Evolutionary conservation across 2,329 filamentous ascomycete species (phyloP).

Genomic region (Huntiella abstrusa): DNA sequence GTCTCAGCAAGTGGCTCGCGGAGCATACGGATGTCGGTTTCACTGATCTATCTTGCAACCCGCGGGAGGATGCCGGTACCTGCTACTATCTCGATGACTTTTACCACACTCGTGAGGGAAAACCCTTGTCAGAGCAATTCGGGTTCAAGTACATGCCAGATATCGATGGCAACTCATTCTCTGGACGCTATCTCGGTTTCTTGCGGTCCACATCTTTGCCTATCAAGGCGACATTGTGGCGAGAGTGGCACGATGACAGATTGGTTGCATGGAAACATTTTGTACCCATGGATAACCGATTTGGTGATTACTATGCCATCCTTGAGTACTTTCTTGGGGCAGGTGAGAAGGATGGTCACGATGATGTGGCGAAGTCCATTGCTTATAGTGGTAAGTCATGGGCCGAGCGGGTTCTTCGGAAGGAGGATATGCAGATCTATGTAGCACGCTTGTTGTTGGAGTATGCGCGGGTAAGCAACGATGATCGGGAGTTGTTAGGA

Average conservation of each 20-base stretch:
- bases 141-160: conserved; percentile 52
- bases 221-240: conserved; percentile 60
- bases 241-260: conserved; percentile 63
- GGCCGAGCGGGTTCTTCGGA: conserved; percentile 48
- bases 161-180: conserved; percentile 57
- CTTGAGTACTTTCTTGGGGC: conserved; percentile 49
- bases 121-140: conserved; percentile 28
- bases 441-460: conserved; percentile 44
- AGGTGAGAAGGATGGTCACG: conserved; percentile 19
- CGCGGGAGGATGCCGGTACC: conserved; percentile 27
- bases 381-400: conserved; percentile 46
- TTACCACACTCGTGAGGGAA: conserved; percentile 47
- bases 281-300: conserved; percentile 60
- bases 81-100: conserved; percentile 72
- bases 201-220: conserved; percentile 49
- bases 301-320: conserved; percentile 51
- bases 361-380: conserved; percentile 38
- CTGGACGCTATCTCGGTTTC: conserved; percentile 50
- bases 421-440: conserved; percentile 59
- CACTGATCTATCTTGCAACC: conserved; percentile 33
- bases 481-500: conserved; percentile 32
- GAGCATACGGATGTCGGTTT: conserved; percentile 32
- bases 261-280: conserved; percentile 65
- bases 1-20: conserved; percentile 30
- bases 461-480: conserved; percentile 37